A percentile compares a stretch with the other conserved stretches of the same genome.
Conservation (phyloP, 192 early-diverging fungal genomes). For the Coemansia sp. region DNA sequence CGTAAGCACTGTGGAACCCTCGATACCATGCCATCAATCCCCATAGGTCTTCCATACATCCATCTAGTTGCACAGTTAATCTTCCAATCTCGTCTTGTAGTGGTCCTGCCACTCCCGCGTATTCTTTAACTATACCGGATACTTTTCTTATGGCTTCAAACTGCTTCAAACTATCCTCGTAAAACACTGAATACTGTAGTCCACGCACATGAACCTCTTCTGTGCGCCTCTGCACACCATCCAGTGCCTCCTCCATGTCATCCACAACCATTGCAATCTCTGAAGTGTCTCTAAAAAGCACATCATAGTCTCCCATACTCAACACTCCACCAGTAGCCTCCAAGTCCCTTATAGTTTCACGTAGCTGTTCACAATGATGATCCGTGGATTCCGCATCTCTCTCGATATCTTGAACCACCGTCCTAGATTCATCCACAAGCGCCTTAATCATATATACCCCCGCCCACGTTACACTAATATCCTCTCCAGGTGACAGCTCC, state of each 20-base stretch:
- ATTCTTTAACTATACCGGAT: constrained; percentile 12
- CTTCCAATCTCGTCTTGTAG: constrained; percentile 19
- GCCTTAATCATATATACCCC: constrained; percentile 21
- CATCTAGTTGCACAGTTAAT: constrained; percentile 13
- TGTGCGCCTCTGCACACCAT: constrained; percentile 23
- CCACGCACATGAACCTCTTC: constrained; percentile 41
- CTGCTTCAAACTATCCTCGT: constrained; percentile 21
- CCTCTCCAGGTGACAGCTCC: constrained; percentile 25
- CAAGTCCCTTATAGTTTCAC: constrained; percentile 39
- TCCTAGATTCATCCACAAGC: constrained; percentile 36
- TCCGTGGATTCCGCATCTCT: constrained; percentile 40
- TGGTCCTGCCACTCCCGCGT: constrained; percentile 2
- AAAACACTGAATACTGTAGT: constrained; percentile 43
- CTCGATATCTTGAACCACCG: constrained; percentile 24
- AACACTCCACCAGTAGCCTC: constrained; percentile 38
- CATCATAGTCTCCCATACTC: constrained; percentile 47
- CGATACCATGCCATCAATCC: constrained; percentile 48
- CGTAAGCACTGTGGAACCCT: constrained; percentile 44
- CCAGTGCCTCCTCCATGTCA: constrained; percentile 25
- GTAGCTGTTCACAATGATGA: constrained; percentile 48
- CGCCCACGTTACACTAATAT: constrained; percentile 48
- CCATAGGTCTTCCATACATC: constrained; percentile 35
- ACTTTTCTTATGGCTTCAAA: constrained; percentile 20
- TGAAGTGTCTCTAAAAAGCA: constrained; percentile 39
- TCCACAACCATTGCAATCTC: constrained; percentile 43